phyloP scores from a whole-genome alignment of 345 rosid species.

The Hibiscus tridactylites region DNA sequence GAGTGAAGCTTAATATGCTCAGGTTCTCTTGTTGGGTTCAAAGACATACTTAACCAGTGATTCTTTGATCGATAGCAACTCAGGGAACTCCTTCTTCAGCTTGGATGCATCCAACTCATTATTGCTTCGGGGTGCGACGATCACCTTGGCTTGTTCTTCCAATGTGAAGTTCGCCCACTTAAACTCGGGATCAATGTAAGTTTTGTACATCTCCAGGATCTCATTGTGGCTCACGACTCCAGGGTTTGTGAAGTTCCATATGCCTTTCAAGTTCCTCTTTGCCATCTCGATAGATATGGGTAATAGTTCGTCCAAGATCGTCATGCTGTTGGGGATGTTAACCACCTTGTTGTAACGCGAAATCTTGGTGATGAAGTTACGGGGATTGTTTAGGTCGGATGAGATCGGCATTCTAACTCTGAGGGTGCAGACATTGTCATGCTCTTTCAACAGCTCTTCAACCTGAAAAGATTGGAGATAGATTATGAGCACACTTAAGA shows the following conservation, averaged over 20 bases:
- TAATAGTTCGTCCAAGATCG: neutral
- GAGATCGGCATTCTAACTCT: constrained; percentile 95
- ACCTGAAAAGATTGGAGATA: neutral
- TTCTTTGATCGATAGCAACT: constrained; percentile 70
- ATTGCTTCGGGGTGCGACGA: constrained; percentile 84
- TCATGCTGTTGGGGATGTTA: neutral
- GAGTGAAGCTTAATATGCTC: neutral
- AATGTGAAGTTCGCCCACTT: neutral
- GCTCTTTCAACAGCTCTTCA: constrained; percentile 1
- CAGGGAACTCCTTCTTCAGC: constrained; percentile 71
- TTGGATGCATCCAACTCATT: constrained; percentile 73
- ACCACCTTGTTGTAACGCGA: neutral
- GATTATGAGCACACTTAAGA: neutral
- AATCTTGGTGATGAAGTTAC: neutral
- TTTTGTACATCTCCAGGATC: neutral
- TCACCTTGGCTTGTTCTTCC: constrained; percentile 51
- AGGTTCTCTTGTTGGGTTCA: constrained; percentile 52
- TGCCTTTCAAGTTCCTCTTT: neutral
- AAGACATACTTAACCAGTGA: constrained; percentile 68
- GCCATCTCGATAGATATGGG: neutral
- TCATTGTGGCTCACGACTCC: neutral
- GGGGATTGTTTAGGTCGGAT: constrained; percentile 11
- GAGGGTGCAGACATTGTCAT: constrained; percentile 37
- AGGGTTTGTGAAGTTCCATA: neutral
- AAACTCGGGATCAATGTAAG: neutral